A percentile compares a stretch with the other conserved stretches of the same genome.
phyloP scores from a whole-genome alignment of 768 basidiomycete species.

The Hebeloma cylindrosporum region DNA sequence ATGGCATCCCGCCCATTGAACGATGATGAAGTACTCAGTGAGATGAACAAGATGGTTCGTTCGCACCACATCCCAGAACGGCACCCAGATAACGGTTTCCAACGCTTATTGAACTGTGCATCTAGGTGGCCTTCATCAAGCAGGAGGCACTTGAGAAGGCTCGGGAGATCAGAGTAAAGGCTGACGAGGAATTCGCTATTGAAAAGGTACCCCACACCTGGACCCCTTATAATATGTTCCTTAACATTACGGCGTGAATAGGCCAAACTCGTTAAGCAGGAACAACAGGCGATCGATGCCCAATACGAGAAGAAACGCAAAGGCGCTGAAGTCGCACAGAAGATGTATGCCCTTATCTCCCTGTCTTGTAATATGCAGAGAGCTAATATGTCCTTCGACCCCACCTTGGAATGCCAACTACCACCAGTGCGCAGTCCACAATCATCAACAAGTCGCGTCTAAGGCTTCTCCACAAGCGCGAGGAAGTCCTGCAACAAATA shows the following conservation, averaged over 20 bases:
- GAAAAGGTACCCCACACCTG: constrained; percentile 97
- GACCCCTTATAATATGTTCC: too few relatives aligned
- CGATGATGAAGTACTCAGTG: constrained; percentile 92
- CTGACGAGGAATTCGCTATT: constrained; percentile 98
- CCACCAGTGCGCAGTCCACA: constrained; percentile 92
- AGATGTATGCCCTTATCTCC: constrained; percentile 65
- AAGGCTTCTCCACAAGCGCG: constrained; percentile 83
- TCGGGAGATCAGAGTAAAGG: constrained; percentile 94
- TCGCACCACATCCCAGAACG: neutral
- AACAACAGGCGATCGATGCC: constrained; percentile 91
- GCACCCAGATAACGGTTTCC: neutral
- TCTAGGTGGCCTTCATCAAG: constrained; percentile 95
- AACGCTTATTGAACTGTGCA: constrained; percentile 8
- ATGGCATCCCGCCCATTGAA: constrained; percentile 83
- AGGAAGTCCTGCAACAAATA: constrained; percentile 89
- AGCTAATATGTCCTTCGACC: too few relatives aligned
- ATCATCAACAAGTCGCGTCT: constrained; percentile 96
- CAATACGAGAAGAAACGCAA: constrained; percentile 96
- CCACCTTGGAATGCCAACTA: neutral
- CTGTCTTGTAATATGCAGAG: neutral
- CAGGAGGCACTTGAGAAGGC: constrained; percentile 98
- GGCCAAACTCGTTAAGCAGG: constrained; percentile 97
- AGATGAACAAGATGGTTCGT: constrained; percentile 98
- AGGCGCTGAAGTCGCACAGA: constrained; percentile 89
- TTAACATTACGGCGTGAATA: too few relatives aligned